Evolutionary conservation across 768 basidiomycete species (phyloP), one percentile per base, ranked within the genome.

Genomic region (Tulasnella sp.): DNA sequence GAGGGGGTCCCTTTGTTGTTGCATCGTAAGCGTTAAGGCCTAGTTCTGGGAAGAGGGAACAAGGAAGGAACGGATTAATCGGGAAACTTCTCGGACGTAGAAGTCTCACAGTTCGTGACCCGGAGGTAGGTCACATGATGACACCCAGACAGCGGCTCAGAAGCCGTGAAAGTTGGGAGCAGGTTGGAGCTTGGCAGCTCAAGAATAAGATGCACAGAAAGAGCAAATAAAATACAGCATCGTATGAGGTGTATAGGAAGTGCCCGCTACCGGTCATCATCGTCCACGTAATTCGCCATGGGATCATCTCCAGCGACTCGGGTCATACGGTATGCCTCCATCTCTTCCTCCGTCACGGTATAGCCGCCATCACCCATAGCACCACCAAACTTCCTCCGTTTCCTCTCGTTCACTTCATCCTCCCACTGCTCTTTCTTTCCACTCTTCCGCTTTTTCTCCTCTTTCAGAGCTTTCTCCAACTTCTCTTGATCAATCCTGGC

Each of bases 251-350:
- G 19, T 19, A 53, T n/a, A 37, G 17, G n/a, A 6, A 43, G 27
- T n/a, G 27, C 7, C 41, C 41, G 14, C 21, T 21, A 49, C 31
- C 15, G 7, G 29, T 51, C 48, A 31, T 58, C 57, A 12, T 35
- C 36, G 21, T 58, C 57, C 3, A 49, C 48, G 32, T 58, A 58
- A 37, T 58, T 58, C 32, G 57, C 57, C 57, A 58, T 58, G 19
- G 57, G 57, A 50, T 58, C 57, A 8, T 58, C 57, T n/a, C 51
- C 51, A 15, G 51, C 37, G 12, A 21, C 21, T 17, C 46, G 19
- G 11, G n/a, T 37, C 32, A 49, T 31, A 23, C 57, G 12, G 19
- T 58, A 58, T 25, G 57, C 57, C 35, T 58, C 57, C 54, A 57
- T 43, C 27, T 57, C 42, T 37, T 57, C 54, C 15, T 57, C 54